Evolutionary conservation across 192 early-diverging fungal genomes (phyloP).

Genomic region (Rhizophagus clarus): DNA sequence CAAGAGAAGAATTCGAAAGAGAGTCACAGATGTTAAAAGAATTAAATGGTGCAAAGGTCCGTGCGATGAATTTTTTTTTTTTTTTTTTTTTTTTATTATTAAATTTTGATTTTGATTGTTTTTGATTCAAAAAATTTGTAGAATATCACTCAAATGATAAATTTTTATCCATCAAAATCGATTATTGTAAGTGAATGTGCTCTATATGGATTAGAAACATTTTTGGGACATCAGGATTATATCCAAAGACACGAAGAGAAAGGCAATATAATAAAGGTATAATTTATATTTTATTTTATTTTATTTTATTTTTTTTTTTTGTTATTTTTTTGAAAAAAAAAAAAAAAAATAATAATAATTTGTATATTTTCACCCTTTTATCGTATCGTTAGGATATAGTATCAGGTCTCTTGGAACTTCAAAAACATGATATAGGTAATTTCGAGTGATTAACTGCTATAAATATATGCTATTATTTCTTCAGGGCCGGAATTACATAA

Average conservation of each 20-base stretch:
- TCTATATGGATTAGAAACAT: background rate
- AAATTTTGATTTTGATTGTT: too few relatives aligned
- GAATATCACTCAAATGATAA: constrained; percentile 1
- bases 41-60: background rate
- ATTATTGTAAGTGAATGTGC: background rate
- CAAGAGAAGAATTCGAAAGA: background rate
- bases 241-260: background rate
- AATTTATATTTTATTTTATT: too few relatives aligned
- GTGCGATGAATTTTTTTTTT: background rate
- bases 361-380: background rate
- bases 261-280: background rate
- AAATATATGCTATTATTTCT: background rate
- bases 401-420: background rate
- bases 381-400: background rate
- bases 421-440: background rate
- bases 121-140: background rate
- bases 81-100: background rate
- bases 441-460: too few relatives aligned
- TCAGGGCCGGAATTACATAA: too few relatives aligned
- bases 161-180: background rate
- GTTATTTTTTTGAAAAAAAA: background rate
- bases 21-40: background rate
- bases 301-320: too few relatives aligned
- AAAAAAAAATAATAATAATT: background rate
- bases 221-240: background rate